Conservation (phyloP, 2,329 filamentous ascomycete genomes). For the Pseudocercospora fijiensis region DNA sequence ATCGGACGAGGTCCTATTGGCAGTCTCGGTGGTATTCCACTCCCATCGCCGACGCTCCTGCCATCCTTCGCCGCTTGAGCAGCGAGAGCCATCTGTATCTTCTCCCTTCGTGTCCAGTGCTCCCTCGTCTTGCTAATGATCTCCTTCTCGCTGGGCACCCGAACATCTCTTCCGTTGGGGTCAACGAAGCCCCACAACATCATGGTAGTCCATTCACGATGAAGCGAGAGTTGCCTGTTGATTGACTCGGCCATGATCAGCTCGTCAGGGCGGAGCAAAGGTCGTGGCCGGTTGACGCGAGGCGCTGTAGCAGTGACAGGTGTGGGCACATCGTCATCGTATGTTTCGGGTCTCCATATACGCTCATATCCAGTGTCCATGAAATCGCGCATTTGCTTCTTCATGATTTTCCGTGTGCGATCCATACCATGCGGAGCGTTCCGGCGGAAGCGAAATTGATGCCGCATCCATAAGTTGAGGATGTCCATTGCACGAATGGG, state of each 20-base stretch:
- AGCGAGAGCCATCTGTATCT: slow-evolving; percentile 5
- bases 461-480: slow-evolving; percentile 58
- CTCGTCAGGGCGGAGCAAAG: slow-evolving; percentile 34
- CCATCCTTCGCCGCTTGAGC: neutral
- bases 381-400: slow-evolving; percentile 46
- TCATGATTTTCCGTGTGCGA: slow-evolving; percentile 45
- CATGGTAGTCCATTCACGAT: slow-evolving; percentile 57
- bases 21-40: neutral
- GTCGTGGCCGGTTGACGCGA: slow-evolving; percentile 12
- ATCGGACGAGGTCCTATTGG: neutral
- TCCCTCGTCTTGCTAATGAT: slow-evolving; percentile 7
- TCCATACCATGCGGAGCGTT: slow-evolving; percentile 28
- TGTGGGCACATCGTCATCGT: neutral
- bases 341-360: slow-evolving; percentile 9
- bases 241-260: slow-evolving; percentile 58
- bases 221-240: slow-evolving; percentile 54
- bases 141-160: slow-evolving; percentile 9
- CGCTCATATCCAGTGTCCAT: slow-evolving; percentile 16
- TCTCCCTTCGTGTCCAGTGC: slow-evolving; percentile 12
- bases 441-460: slow-evolving; percentile 48
- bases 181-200: slow-evolving; percentile 57
- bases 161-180: neutral
- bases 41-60: neutral
- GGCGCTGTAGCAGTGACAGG: neutral
- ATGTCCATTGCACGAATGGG: slow-evolving; percentile 49